A percentile compares a stretch with the other conserved stretches of the same genome.
These are phyloP conservation scores for Cryptosporidium viatorum DNA, from an alignment of 169 alveolate genomes.

Conservation along the genomic window DNA sequence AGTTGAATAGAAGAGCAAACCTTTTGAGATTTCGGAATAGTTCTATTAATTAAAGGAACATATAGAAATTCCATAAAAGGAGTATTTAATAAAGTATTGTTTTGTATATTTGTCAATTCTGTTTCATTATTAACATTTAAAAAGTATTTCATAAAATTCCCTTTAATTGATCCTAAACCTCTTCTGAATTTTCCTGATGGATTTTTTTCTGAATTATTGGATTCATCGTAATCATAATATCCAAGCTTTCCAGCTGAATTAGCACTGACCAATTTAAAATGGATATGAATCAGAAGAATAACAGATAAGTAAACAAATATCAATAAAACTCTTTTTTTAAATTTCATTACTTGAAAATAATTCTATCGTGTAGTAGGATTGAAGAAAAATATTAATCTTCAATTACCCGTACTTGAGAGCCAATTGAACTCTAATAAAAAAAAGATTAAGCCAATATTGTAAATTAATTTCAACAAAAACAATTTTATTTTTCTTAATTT, in stretches of 20 bases:
- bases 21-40: constrained; percentile 7
- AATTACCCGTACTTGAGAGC: neutral
- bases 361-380: neutral
- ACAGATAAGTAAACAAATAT: neutral
- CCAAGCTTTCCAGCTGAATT: neutral
- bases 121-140: neutral
- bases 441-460: too few species aligned
- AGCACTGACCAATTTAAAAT: neutral
- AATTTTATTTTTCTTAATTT: too few species aligned
- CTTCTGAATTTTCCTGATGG: neutral
- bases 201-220: neutral
- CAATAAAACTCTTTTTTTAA: neutral
- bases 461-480: too few species aligned
- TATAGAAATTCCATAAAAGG: neutral
- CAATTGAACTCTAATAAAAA: neutral
- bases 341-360: neutral
- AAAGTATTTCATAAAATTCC: neutral
- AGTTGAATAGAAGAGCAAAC: constrained; percentile 65
- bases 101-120: neutral
- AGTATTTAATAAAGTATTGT: neutral
- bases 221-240: neutral
- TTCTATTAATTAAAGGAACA: neutral
- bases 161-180: neutral
- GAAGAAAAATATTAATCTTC: neutral
- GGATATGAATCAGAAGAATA: neutral